Evolutionary conservation across 768 basidiomycete species (phyloP).

Genomic region (Ramaria sp.): DNA sequence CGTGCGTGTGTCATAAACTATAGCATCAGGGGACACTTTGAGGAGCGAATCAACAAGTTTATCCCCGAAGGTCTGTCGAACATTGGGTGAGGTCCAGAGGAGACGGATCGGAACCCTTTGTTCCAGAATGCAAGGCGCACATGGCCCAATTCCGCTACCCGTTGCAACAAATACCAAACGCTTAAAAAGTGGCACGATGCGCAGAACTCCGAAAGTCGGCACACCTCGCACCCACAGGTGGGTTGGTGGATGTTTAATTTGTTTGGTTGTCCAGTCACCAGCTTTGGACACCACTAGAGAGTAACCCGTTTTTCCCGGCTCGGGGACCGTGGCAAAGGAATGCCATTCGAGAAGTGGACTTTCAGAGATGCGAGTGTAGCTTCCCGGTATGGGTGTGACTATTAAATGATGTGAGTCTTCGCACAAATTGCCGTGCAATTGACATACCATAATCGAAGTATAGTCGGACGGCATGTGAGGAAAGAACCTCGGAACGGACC

Average conservation of each 20-base stretch:
- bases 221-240: constrained; percentile 49
- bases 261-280: constrained; percentile 50
- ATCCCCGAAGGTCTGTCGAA: constrained; percentile 51
- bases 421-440: background rate
- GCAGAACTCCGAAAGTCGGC: constrained; percentile 44
- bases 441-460: background rate
- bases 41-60: constrained; percentile 47
- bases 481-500: constrained; percentile 4
- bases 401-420: background rate
- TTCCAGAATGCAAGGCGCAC: constrained; percentile 43
- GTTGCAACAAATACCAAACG: constrained; percentile 49
- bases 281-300: constrained; percentile 49
- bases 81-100: constrained; percentile 55
- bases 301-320: constrained; percentile 33
- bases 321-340: constrained; percentile 44
- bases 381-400: constrained; percentile 38
- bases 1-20: constrained; percentile 40
- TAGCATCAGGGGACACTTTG: constrained; percentile 39
- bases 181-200: constrained; percentile 42
- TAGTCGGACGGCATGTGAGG: constrained; percentile 6
- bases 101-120: constrained; percentile 40
- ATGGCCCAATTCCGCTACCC: constrained; percentile 40
- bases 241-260: constrained; percentile 42
- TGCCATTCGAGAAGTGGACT: constrained; percentile 52
- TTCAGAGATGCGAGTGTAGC: constrained; percentile 30